Evolutionary conservation across 2,329 filamentous ascomycete genomes (phyloP), one percentile per base, ranked within the genome.

Genomic region (Stachybotrys elegans): DNA sequence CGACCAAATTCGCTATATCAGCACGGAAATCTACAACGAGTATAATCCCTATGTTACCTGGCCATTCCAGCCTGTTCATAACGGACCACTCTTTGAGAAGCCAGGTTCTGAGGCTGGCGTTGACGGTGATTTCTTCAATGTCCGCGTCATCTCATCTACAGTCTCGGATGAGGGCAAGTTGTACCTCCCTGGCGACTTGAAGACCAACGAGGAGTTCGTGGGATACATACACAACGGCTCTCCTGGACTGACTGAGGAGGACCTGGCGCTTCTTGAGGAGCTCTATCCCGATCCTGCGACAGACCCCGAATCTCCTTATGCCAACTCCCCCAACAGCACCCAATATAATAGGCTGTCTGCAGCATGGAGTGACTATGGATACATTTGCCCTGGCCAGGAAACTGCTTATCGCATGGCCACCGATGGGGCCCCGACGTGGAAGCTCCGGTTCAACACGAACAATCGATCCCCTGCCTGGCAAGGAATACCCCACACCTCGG

Each of bases 1-100:
- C 3, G 43, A 51, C 4, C 7, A 7, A 59, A 55, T 3, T 59
- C 66, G 0, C 55, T 73, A 0, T 46, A 50, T 2, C 75, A 71
- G 40, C 56, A 75, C 2, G 63, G 64, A 4, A 60, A 61, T 17
- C 43, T 72, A 3, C 72, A 52, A 59, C 3, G 59, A 64, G 0
- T 65, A 66, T 4, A 54, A 66, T 5, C 61, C 62, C 14, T 62
- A 61, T 29, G 55, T 70, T 21, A 73, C 68, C 0, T 75, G 71
- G 71, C 71, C 72, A 0, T 75, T 70, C 55, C 72, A 75, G 41
- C 72, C 72, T 1, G 65, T 67, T 0, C 68, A 70, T 1, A 69
- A 69, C 0, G 71, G 70, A 0, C 67, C 67, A 0, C 45, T 74
- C 1, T 58, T 75, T 4, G 71, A 75, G 50, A 73, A 72, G 43